phyloP scores from a whole-genome alignment of 2,329 filamentous ascomycete genomes.

The Verticillium klebahnii region DNA sequence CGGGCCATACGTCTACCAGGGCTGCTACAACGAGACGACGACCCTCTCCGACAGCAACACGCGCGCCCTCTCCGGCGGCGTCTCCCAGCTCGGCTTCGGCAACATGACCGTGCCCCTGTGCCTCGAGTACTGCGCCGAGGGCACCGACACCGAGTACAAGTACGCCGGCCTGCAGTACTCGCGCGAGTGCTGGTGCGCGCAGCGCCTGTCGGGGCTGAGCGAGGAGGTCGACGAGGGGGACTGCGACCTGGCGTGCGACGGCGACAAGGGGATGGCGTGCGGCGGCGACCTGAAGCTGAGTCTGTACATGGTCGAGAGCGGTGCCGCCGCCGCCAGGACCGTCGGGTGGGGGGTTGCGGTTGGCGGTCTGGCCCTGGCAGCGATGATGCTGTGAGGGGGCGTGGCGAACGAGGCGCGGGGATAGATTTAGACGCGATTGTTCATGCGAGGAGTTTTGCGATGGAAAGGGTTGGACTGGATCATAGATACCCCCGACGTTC shows the following conservation, averaged over 20 bases:
- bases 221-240: constrained; percentile 37
- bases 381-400: not conserved
- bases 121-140: constrained; percentile 42
- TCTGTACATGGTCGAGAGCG: constrained; percentile 28
- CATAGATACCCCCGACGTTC: not conserved
- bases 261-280: constrained; percentile 45
- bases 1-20: constrained; percentile 42
- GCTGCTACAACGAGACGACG: constrained; percentile 57
- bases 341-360: not conserved
- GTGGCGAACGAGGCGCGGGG: no score
- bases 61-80: constrained; percentile 40
- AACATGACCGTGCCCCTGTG: constrained; percentile 49
- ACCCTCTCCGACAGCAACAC: constrained; percentile 29
- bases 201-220: constrained; percentile 41
- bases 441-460: not conserved
- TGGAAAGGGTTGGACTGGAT: not conserved
- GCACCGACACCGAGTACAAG: constrained; percentile 30
- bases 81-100: constrained; percentile 32
- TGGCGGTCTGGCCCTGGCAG: not conserved
- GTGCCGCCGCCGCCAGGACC: not conserved
- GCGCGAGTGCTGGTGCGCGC: constrained; percentile 56
- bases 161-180: constrained; percentile 54
- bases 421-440: not conserved
- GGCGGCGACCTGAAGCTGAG: constrained; percentile 47
- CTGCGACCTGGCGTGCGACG: constrained; percentile 50